Evolutionary conservation across 495 filamentous ascomycete genomes (phyloP).

Genomic region (Neurospora africana): DNA sequence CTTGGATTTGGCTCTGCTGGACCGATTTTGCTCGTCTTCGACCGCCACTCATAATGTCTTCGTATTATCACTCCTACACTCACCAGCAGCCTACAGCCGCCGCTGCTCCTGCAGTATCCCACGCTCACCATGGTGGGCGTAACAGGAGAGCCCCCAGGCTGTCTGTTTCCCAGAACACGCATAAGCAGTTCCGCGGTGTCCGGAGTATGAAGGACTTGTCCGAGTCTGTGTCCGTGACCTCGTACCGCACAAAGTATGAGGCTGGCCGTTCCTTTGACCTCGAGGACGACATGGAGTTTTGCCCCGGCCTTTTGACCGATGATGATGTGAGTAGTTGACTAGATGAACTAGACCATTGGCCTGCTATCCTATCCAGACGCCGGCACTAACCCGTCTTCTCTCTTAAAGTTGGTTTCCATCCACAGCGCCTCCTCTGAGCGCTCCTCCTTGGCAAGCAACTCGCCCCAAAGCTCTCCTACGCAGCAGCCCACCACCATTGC

Average conservation of each 20-base stretch:
- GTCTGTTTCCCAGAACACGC: conserved; percentile 65
- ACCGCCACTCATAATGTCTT: conserved; percentile 52
- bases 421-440: conserved; percentile 91
- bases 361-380: neutral
- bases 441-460: conserved; percentile 87
- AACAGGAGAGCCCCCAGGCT: conserved; percentile 80
- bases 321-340: conserved; percentile 68
- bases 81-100: conserved; percentile 51
- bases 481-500: conserved; percentile 60
- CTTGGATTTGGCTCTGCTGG: conserved; percentile 3
- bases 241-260: conserved; percentile 79
- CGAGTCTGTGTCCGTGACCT: conserved; percentile 60
- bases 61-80: conserved; percentile 61
- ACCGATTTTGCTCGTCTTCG: conserved; percentile 4
- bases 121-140: conserved; percentile 73
- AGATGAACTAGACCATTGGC: neutral
- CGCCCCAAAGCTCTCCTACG: conserved; percentile 79
- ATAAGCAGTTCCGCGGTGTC: conserved; percentile 74
- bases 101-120: conserved; percentile 41
- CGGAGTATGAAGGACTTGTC: conserved; percentile 83
- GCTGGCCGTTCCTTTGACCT: conserved; percentile 91
- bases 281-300: conserved; percentile 95
- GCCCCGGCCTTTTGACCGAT: conserved; percentile 85
- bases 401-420: conserved; percentile 58
- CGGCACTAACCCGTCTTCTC: conserved; percentile 11